Evolutionary conservation across 192 early-diverging fungal species (phyloP).

Genomic region (Linderina pennispora): DNA sequence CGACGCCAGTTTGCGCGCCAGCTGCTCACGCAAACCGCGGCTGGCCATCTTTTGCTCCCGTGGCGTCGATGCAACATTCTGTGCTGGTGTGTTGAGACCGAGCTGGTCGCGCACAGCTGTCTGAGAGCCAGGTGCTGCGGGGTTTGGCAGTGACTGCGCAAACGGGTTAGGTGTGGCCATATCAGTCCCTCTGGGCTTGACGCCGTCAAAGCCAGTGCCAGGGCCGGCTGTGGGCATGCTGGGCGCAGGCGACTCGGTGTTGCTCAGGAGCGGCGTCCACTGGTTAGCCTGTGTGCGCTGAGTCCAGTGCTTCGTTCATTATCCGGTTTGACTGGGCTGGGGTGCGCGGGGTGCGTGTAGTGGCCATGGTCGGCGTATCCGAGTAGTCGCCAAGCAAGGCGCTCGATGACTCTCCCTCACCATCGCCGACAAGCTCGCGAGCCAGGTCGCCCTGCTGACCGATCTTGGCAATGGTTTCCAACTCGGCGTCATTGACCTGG

Average conservation of each 20-base stretch:
- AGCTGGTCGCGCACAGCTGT: slow-evolving; percentile 60
- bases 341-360: slow-evolving; percentile 43
- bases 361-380: slow-evolving; percentile 35
- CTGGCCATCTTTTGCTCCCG: slow-evolving; percentile 51
- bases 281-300: slow-evolving; percentile 63
- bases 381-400: slow-evolving; percentile 72
- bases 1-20: slow-evolving; percentile 59
- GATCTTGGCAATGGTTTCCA: slow-evolving; percentile 89
- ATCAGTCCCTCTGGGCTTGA: slow-evolving; percentile 49
- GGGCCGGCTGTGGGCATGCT: slow-evolving; percentile 36
- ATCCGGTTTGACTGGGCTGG: slow-evolving; percentile 56
- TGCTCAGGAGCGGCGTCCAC: slow-evolving; percentile 84
- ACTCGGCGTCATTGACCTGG: slow-evolving; percentile 83
- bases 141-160: slow-evolving; percentile 48
- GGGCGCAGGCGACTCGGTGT: too few relatives aligned
- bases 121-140: slow-evolving; percentile 24
- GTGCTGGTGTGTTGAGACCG: slow-evolving; percentile 49
- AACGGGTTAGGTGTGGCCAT: slow-evolving; percentile 80
- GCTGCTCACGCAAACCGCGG: slow-evolving; percentile 56
- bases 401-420: slow-evolving; percentile 50
- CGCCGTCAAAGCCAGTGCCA: slow-evolving; percentile 57
- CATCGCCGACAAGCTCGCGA: slow-evolving; percentile 59
- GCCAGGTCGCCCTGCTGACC: slow-evolving; percentile 76
- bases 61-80: slow-evolving; percentile 56
- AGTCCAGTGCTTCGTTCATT: slow-evolving; percentile 77